A percentile compares a stretch with the other conserved stretches of the same genome.
Conservation (phyloP, 129 eudicot species). For the Glebionis coronaria region DNA sequence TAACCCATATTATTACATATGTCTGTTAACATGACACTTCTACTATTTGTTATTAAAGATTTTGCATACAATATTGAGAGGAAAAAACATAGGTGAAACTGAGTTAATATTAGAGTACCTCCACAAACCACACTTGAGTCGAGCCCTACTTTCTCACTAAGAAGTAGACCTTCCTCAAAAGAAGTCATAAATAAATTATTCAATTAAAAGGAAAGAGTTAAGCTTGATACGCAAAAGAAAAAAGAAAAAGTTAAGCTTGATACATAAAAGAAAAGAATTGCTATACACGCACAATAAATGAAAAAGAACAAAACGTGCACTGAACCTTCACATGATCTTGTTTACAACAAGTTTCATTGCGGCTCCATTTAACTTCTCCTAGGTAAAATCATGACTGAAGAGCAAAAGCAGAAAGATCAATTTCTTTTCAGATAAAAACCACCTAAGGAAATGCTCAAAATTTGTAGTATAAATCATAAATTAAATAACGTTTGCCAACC, state of each 20-base stretch:
- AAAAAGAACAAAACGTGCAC: slow-evolving; percentile 1
- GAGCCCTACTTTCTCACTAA: slow-evolving; percentile 88
- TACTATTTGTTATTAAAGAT: too few relatives aligned
- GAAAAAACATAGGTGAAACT: too few relatives aligned
- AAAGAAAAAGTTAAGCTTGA: too few relatives aligned
- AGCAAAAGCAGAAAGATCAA: slow-evolving; percentile 10
- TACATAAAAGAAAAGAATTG: slow-evolving; percentile 9
- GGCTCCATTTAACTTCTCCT: slow-evolving; percentile 91
- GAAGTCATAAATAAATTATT: too few relatives aligned
- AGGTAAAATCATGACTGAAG: slow-evolving; percentile 82
- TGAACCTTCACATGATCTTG: slow-evolving; percentile 97
- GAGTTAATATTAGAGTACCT: too few relatives aligned
- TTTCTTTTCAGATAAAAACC: not conserved
- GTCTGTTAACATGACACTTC: too few relatives aligned
- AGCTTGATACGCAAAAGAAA: slow-evolving; percentile 11
- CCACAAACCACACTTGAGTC: slow-evolving; percentile 85
- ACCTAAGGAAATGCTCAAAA: not conserved
- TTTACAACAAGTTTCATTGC: slow-evolving; percentile 98
- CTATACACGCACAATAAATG: not conserved
- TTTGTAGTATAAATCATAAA: not conserved
- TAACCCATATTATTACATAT: too few relatives aligned
- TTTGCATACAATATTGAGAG: too few relatives aligned
- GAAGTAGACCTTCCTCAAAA: slow-evolving; percentile 89
- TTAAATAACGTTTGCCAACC: too few relatives aligned
- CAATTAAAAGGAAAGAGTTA: too few relatives aligned